Percentiles rank a stretch among this genome's conserved stretches.
phyloP scores from a whole-genome alignment of 2,329 filamentous ascomycete genomes.

The Passalora sequoiae region DNA sequence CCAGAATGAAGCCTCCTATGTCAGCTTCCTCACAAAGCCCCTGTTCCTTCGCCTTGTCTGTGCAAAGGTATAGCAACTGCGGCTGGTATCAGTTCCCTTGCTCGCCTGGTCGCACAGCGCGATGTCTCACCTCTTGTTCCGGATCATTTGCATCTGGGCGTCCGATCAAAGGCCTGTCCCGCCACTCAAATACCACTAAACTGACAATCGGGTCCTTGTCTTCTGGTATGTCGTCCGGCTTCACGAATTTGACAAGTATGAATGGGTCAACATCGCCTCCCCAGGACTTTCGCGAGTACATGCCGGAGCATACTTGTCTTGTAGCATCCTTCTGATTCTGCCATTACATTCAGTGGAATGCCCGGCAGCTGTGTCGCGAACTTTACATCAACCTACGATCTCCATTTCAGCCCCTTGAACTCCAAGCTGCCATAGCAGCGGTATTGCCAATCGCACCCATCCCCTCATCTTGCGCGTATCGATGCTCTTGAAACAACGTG shows the following conservation, averaged over 20 bases:
- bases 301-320: conserved; percentile 79
- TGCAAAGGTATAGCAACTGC: conserved; percentile 68
- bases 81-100: conserved; percentile 16
- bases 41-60: conserved; percentile 61
- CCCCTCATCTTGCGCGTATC: conserved; percentile 24
- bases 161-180: conserved; percentile 74
- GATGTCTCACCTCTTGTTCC: conserved; percentile 4
- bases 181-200: conserved; percentile 90
- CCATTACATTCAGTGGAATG: no score
- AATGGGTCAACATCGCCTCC: conserved; percentile 82
- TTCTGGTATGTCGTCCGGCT: conserved; percentile 50
- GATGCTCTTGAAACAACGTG: conserved; percentile 4
- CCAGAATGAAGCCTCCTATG: conserved; percentile 77
- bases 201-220: conserved; percentile 71
- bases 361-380: no score
- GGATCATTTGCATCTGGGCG: conserved; percentile 49
- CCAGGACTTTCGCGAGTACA: conserved; percentile 90
- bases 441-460: conserved; percentile 25
- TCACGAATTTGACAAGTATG: conserved; percentile 76
- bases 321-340: conserved; percentile 73
- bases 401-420: conserved; percentile 29
- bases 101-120: not conserved
- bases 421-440: conserved; percentile 29
- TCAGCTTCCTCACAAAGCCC: conserved; percentile 71
- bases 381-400: conserved; percentile 33